Conservation (phyloP, 805 yeast species). For the Teunomyces panamensis region DNA sequence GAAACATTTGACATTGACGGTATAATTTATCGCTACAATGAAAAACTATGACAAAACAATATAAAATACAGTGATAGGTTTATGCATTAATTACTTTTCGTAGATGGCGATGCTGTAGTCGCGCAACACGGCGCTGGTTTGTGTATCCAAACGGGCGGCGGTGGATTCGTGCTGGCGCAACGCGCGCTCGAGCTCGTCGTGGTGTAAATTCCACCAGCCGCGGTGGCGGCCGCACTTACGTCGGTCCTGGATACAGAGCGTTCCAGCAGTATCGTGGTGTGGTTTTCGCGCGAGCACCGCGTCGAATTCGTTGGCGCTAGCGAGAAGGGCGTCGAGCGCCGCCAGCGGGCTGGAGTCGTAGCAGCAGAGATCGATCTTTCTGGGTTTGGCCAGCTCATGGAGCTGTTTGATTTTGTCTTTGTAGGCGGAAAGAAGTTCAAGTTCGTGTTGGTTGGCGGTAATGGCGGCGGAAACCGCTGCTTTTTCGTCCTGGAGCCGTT, state of each 20-base stretch:
- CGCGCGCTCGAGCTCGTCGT: conserved; percentile 29
- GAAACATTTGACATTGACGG: too few species aligned
- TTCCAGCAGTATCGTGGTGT: conserved; percentile 13
- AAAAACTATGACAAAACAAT: not conserved
- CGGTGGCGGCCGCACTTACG: conserved; percentile 55
- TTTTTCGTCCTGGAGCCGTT: conserved; percentile 15
- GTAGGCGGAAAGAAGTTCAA: too few species aligned
- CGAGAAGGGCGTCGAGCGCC: not conserved
- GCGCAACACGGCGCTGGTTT: conserved; percentile 28
- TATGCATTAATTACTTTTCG: conserved; percentile 9
- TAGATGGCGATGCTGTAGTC: conserved; percentile 34
- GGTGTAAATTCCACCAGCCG: conserved; percentile 44
- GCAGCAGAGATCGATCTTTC: conserved; percentile 50
- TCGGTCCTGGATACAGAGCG: conserved; percentile 50
- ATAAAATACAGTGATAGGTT: not conserved
- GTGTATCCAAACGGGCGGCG: conserved; percentile 24
- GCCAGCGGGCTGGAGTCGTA: conserved; percentile 31
- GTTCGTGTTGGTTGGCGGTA: conserved; percentile 4
- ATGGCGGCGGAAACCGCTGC: conserved; percentile 10
- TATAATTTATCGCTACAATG: not conserved
- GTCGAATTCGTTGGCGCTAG: not conserved
- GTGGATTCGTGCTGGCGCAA: conserved; percentile 34
- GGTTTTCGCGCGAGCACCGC: conserved; percentile 4
- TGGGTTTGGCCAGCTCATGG: conserved; percentile 11
- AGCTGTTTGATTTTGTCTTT: conserved; percentile 13